These are phyloP conservation scores for Mortierella sp. DNA, from an alignment of 371 early-diverging fungal genomes.

Conservation along the genomic window DNA sequence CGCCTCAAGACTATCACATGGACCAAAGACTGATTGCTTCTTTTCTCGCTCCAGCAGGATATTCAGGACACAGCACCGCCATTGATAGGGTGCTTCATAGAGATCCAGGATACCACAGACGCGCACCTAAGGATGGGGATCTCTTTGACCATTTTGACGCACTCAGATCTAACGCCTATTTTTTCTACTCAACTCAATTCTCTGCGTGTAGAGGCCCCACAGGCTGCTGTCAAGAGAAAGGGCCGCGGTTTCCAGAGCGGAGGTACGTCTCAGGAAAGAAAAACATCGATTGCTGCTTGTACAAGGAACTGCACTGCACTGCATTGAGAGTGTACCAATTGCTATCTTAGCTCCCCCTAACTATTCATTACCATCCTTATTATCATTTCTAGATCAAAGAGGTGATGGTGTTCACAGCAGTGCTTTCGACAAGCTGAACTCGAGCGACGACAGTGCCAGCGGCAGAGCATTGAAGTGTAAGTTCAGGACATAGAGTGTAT, in stretches of 20 bases:
- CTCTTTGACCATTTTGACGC: neutral
- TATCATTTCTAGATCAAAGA: slow-evolving; percentile 40
- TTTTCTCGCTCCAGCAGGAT: neutral
- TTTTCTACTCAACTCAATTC: neutral
- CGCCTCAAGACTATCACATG: neutral
- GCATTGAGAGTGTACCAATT: too few relatives aligned
- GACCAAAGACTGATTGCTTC: neutral
- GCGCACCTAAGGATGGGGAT: neutral
- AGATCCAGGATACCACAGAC: neutral
- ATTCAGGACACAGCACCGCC: neutral
- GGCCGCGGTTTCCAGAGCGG: slow-evolving; percentile 59
- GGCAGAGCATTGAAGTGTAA: slow-evolving; percentile 77
- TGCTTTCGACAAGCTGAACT: slow-evolving; percentile 57
- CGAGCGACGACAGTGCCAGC: slow-evolving; percentile 56
- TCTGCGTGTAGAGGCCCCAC: slow-evolving; percentile 30
- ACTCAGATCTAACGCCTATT: neutral
- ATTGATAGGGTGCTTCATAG: neutral
- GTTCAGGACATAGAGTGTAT: slow-evolving; percentile 16
- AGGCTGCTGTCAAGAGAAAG: slow-evolving; percentile 45
- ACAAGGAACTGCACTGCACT: neutral
- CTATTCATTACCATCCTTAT: neutral
- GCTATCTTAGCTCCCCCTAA: neutral
- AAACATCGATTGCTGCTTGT: neutral
- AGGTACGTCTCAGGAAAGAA: slow-evolving; percentile 21
- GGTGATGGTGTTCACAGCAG: slow-evolving; percentile 59